A percentile compares a stretch with the other conserved stretches of the same genome.
Evolutionary conservation across 1,139 yeast genomes (phyloP).

Genomic region (Yamadazyma dendronema): DNA sequence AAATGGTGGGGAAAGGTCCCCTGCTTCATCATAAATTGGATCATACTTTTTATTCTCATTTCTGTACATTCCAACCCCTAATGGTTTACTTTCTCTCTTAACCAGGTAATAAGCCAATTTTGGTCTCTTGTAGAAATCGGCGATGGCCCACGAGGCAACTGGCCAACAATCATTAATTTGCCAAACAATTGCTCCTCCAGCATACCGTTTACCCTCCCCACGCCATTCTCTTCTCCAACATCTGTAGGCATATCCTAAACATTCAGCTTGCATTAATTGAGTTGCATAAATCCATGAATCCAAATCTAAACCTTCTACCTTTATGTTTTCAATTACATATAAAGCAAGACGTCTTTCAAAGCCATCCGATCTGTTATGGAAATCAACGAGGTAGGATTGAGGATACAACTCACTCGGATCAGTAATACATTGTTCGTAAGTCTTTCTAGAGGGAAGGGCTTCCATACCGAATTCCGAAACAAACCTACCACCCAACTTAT

Average conservation of each 20-base stretch:
- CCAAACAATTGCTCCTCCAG: constrained; percentile 49
- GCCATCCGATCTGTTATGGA: constrained; percentile 45
- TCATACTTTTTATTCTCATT: constrained; percentile 17
- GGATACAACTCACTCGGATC: constrained; percentile 31
- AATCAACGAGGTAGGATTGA: constrained; percentile 35
- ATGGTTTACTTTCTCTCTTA: constrained; percentile 39
- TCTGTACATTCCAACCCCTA: constrained; percentile 36
- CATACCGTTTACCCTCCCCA: constrained; percentile 27
- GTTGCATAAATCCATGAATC: constrained; percentile 47
- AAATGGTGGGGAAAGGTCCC: constrained; percentile 21
- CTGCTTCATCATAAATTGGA: constrained; percentile 18
- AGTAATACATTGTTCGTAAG: constrained; percentile 29
- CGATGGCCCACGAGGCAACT: constrained; percentile 45
- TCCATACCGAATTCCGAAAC: constrained; percentile 50
- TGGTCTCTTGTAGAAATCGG: constrained; percentile 39
- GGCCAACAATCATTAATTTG: constrained; percentile 56
- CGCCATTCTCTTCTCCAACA: constrained; percentile 49
- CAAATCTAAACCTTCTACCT: constrained; percentile 26
- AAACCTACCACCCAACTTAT: constrained; percentile 38
- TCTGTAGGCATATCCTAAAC: constrained; percentile 45
- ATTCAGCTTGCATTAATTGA: constrained; percentile 50
- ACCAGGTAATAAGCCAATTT: constrained; percentile 47
- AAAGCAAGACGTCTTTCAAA: constrained; percentile 43
- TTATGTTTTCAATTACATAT: constrained; percentile 44
- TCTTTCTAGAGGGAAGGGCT: constrained; percentile 32